These are phyloP conservation scores for Fusarium sp. DNA, from an alignment of 2,329 filamentous ascomycete species.

Conservation along the genomic window DNA sequence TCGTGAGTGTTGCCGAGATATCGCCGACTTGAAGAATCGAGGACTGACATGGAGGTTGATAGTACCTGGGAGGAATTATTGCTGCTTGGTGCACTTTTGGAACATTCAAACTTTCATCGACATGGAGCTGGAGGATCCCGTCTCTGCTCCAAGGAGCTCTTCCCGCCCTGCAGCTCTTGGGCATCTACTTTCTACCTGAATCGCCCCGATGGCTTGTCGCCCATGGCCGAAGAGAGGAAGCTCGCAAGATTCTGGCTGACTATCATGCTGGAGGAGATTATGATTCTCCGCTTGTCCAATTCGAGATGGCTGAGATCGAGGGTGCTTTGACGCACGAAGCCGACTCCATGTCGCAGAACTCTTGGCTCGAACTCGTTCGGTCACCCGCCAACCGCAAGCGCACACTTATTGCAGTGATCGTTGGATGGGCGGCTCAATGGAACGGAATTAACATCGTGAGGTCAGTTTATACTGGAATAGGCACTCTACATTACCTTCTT, in stretches of 20 bases:
- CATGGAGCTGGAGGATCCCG: constrained; percentile 50
- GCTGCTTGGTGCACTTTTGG: constrained; percentile 51
- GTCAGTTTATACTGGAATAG: neutral
- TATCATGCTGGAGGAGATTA: constrained; percentile 61
- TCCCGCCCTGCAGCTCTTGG: constrained; percentile 43
- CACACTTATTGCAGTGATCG: constrained; percentile 40
- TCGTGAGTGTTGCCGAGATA: constrained; percentile 28
- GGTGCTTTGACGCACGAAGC: constrained; percentile 53
- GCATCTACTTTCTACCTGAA: constrained; percentile 49
- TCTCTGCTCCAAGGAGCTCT: constrained; percentile 46
- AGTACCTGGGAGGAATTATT: constrained; percentile 51
- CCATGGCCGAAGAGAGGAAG: constrained; percentile 53
- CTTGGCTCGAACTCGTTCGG: constrained; percentile 56
- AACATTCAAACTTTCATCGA: constrained; percentile 42
- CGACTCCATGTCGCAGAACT: constrained; percentile 54
- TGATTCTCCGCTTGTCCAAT: constrained; percentile 57
- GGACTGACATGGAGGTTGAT: neutral
- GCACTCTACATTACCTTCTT: no score
- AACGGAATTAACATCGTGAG: constrained; percentile 43
- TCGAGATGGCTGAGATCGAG: constrained; percentile 61
- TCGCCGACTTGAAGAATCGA: accelerated
- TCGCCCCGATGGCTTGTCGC: constrained; percentile 52
- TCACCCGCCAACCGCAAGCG: constrained; percentile 53
- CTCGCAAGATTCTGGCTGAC: constrained; percentile 55
- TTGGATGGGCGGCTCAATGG: constrained; percentile 43